Evolutionary conservation across 2,329 filamentous ascomycete genomes (phyloP).

Genomic region (Neoascochyta sp.): DNA sequence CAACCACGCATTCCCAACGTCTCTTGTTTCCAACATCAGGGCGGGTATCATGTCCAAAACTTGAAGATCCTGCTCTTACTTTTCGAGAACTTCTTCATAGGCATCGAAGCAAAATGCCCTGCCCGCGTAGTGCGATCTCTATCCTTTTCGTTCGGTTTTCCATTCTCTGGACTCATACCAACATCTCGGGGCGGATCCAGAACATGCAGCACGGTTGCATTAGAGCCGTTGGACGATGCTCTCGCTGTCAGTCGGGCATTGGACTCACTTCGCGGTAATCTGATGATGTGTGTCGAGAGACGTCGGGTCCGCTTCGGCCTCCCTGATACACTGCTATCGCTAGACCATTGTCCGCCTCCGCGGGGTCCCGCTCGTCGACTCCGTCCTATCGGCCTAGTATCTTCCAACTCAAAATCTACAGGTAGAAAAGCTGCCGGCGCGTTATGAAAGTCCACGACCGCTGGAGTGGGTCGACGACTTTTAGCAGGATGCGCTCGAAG

Average conservation of each 20-base stretch:
- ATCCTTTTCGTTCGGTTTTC: slow-evolving; percentile 15
- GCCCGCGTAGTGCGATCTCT: slow-evolving; percentile 8
- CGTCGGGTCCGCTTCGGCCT: slow-evolving; percentile 29
- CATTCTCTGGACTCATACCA: slow-evolving; percentile 10
- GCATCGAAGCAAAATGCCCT: slow-evolving; percentile 5
- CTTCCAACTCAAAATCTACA: slow-evolving; percentile 46
- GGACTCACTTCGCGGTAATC: slow-evolving; percentile 25
- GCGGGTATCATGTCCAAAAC: slow-evolving; percentile 28
- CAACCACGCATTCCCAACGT: slow-evolving; percentile 1
- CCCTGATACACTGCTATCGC: slow-evolving; percentile 17
- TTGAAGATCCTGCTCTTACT: slow-evolving; percentile 38
- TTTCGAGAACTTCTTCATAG: slow-evolving; percentile 30
- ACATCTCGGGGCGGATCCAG: slow-evolving; percentile 9
- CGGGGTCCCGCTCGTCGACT: slow-evolving; percentile 27
- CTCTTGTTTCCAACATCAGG: neutral
- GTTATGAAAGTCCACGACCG: slow-evolving; percentile 47
- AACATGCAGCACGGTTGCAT: slow-evolving; percentile 14
- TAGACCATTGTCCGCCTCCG: slow-evolving; percentile 17
- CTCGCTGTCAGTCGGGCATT: slow-evolving; percentile 14
- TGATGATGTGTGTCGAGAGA: slow-evolving; percentile 32
- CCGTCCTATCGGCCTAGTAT: slow-evolving; percentile 21
- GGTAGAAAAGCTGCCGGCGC: slow-evolving; percentile 48
- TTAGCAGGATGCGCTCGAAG: slow-evolving; percentile 20
- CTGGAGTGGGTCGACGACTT: slow-evolving; percentile 27
- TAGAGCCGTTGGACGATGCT: slow-evolving; percentile 18